Conservation (phyloP, 1,284 basidiomycete species). For the Pseudomicrostroma phylloplanum region DNA sequence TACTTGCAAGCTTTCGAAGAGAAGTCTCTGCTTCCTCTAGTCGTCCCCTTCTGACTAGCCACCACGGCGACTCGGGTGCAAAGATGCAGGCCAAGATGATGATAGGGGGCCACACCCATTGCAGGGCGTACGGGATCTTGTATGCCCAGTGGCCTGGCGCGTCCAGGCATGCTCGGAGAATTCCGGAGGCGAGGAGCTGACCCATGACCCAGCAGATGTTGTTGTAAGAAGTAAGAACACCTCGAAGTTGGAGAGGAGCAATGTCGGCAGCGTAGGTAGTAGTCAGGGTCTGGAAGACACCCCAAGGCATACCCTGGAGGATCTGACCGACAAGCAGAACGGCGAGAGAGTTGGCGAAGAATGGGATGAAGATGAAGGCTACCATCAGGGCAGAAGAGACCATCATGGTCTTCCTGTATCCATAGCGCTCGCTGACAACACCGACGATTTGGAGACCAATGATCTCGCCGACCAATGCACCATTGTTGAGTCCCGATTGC, state of each 20-base stretch:
- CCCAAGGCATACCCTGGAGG: conserved; percentile 51
- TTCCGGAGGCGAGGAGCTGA: background rate
- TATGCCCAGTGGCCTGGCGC: conserved; percentile 32
- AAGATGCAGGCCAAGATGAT: conserved; percentile 35
- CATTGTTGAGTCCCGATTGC: conserved; percentile 51
- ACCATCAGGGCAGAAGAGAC: conserved; percentile 46
- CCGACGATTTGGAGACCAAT: conserved; percentile 53
- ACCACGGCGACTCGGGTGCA: conserved; percentile 49
- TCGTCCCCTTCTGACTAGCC: conserved; percentile 39
- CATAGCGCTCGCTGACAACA: conserved; percentile 52
- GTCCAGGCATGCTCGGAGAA: background rate
- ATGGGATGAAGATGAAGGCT: conserved; percentile 49
- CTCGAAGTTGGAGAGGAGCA: conserved; percentile 53
- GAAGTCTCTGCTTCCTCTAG: conserved; percentile 24
- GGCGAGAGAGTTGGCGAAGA: conserved; percentile 52
- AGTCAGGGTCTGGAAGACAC: conserved; percentile 52
- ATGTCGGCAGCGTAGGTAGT: conserved; percentile 55
- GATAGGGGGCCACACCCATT: conserved; percentile 47
- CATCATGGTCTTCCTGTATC: conserved; percentile 51
- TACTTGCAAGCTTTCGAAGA: conserved; percentile 25
- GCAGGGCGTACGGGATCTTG: conserved; percentile 50
- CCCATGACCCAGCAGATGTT: conserved; percentile 40
- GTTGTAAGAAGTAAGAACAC: conserved; percentile 54
- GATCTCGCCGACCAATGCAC: conserved; percentile 39
- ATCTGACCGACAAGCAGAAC: conserved; percentile 52